Evolutionary conservation across 2,329 filamentous ascomycete genomes (phyloP).

Genomic region (Cadophora gregata): DNA sequence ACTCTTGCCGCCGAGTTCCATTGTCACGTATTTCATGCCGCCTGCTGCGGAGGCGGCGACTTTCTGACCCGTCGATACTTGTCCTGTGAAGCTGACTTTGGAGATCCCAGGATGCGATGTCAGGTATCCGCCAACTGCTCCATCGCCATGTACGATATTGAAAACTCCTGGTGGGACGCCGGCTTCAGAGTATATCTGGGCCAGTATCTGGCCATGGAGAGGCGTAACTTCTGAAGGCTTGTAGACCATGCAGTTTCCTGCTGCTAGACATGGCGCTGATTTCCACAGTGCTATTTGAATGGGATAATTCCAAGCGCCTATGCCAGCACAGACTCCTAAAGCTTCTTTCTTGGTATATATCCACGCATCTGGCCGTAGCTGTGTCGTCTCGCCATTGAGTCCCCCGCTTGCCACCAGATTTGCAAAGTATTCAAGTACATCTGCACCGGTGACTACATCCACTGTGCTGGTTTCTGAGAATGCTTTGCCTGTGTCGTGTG

Average conservation of each 20-base stretch:
- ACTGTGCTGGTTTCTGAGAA: conserved; percentile 85
- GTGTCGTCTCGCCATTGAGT: conserved; percentile 79
- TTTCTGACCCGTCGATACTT: conserved; percentile 82
- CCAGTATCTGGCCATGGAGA: conserved; percentile 78
- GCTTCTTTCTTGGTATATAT: conserved; percentile 84
- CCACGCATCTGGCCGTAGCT: conserved; percentile 77
- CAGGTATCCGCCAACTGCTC: conserved; percentile 77
- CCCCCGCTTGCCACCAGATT: conserved; percentile 79
- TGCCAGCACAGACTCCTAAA: conserved; percentile 83
- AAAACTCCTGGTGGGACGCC: conserved; percentile 84
- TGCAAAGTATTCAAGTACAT: conserved; percentile 87
- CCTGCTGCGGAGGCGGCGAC: conserved; percentile 78
- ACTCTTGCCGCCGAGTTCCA: conserved; percentile 90
- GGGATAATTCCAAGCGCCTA: conserved; percentile 92
- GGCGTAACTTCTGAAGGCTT: conserved; percentile 89
- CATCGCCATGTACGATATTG: conserved; percentile 84
- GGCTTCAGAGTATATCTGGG: conserved; percentile 78
- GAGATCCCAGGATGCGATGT: conserved; percentile 75
- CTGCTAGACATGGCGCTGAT: conserved; percentile 82
- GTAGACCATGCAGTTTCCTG: conserved; percentile 90
- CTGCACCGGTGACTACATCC: conserved; percentile 81
- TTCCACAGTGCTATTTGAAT: conserved; percentile 93
- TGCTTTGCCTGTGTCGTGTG: conserved; percentile 84
- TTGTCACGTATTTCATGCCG: conserved; percentile 88
- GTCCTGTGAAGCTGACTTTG: conserved; percentile 90